Percentiles rank a stretch among this genome's conserved stretches.
phyloP scores from a whole-genome alignment of 805 yeast species.

The Starmera quercuum region DNA sequence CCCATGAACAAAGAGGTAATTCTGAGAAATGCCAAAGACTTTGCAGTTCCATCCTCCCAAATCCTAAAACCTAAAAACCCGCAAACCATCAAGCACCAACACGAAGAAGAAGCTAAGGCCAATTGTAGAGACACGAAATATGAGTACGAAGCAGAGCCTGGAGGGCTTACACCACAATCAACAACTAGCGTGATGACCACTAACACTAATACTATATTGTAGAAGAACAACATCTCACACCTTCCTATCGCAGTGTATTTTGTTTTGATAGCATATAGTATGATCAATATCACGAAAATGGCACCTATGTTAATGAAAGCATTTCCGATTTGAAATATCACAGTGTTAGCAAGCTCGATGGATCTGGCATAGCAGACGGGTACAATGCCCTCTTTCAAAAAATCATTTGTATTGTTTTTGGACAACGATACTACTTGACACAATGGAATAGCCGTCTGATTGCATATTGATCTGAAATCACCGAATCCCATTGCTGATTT shows the following conservation, averaged over 20 bases:
- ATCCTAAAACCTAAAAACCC: constrained; percentile 82
- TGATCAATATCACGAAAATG: constrained; percentile 54
- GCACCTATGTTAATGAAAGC: constrained; percentile 81
- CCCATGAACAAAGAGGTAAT: constrained; percentile 49
- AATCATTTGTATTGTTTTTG: constrained; percentile 17
- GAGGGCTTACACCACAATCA: constrained; percentile 90
- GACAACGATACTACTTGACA: constrained; percentile 67
- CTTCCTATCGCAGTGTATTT: constrained; percentile 96
- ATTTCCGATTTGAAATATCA: constrained; percentile 82
- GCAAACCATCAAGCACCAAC: constrained; percentile 60
- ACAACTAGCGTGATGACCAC: constrained; percentile 65
- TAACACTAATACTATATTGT: constrained; percentile 50
- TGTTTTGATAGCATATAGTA: constrained; percentile 67
- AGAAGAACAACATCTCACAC: constrained; percentile 72
- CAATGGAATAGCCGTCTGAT: constrained; percentile 64
- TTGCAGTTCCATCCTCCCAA: constrained; percentile 88
- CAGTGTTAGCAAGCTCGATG: constrained; percentile 82
- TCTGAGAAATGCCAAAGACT: constrained; percentile 52
- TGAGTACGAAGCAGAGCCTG: constrained; percentile 66
- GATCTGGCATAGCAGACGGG: constrained; percentile 81
- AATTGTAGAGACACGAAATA: constrained; percentile 80
- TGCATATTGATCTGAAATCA: constrained; percentile 33
- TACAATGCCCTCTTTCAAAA: constrained; percentile 51
- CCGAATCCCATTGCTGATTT: not conserved
- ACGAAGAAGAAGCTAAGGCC: constrained; percentile 65